These are phyloP conservation scores for Glycine latifolia DNA, from an alignment of 306 rosid genomes.

Conservation along the genomic window DNA sequence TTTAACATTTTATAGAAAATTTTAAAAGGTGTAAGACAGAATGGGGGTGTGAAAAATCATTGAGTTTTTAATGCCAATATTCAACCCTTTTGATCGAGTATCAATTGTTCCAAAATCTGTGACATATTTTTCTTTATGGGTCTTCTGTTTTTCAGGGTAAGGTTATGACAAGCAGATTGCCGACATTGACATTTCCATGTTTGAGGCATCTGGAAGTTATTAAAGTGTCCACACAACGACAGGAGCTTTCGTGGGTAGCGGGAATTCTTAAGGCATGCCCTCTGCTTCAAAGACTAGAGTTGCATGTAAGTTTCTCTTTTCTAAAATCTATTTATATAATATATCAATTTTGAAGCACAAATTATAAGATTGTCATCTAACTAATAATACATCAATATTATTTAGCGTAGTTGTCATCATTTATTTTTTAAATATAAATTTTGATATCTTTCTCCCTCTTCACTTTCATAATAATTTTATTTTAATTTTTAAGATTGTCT, in stretches of 20 bases:
- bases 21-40: too few species aligned
- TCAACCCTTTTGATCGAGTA: neutral
- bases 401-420: too few species aligned
- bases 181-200: slow-evolving; percentile 27
- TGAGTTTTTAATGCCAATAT: too few species aligned
- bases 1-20: too few species aligned
- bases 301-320: slow-evolving; percentile 42
- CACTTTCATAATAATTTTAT: too few species aligned
- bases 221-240: slow-evolving; percentile 17
- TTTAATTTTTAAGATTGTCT: too few species aligned
- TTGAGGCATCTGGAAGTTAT: slow-evolving; percentile 45
- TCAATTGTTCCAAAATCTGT: neutral
- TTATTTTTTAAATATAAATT: too few species aligned
- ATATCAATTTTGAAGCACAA: neutral
- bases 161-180: slow-evolving; percentile 13
- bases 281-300: slow-evolving; percentile 40
- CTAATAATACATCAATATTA: neutral
- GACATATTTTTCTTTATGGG: neutral
- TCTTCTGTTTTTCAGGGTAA: slow-evolving; percentile 15
- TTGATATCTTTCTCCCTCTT: too few species aligned
- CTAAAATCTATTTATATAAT: neutral
- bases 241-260: slow-evolving; percentile 41
- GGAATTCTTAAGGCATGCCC: slow-evolving; percentile 40
- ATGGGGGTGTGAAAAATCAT: too few species aligned
- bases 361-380: neutral